phyloP scores from a whole-genome alignment of 371 early-diverging fungal species.

The Mucor circinelloides region DNA sequence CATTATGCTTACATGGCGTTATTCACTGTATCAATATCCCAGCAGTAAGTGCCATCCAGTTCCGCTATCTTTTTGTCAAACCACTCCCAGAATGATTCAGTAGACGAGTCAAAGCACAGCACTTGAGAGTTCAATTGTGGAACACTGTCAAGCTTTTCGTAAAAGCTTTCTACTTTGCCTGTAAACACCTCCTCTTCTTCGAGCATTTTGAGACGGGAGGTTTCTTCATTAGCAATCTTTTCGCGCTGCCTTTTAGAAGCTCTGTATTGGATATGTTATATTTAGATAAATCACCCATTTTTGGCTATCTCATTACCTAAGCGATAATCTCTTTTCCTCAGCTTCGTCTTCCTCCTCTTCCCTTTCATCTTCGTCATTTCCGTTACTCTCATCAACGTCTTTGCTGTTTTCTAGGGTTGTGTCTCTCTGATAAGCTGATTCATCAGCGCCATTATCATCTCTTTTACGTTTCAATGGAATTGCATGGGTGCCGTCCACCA shows the following conservation, averaged over 20 bases:
- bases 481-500: not conserved
- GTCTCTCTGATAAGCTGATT: not conserved
- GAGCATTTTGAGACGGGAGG: slow-evolving; percentile 53
- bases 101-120: slow-evolving; percentile 13
- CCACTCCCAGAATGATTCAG: slow-evolving; percentile 36
- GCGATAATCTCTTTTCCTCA: slow-evolving; percentile 53
- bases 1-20: not conserved
- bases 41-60: slow-evolving; percentile 29
- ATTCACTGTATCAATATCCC: slow-evolving; percentile 32
- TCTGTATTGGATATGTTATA: slow-evolving; percentile 27
- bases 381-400: slow-evolving; percentile 5
- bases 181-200: slow-evolving; percentile 53
- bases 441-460: not conserved
- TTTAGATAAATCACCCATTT: not conserved
- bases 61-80: slow-evolving; percentile 49
- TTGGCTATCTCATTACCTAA: slow-evolving; percentile 40
- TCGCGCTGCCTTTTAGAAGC: slow-evolving; percentile 64
- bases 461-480: not conserved
- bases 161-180: slow-evolving; percentile 32
- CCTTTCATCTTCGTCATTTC: slow-evolving; percentile 9
- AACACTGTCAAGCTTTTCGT: slow-evolving; percentile 29
- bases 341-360: slow-evolving; percentile 33
- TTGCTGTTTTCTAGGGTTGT: not conserved
- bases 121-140: not conserved
- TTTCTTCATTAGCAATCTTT: slow-evolving; percentile 60